Evolutionary conservation across 2,329 filamentous ascomycete genomes (phyloP).

Genomic region (Aspergillus flavus): DNA sequence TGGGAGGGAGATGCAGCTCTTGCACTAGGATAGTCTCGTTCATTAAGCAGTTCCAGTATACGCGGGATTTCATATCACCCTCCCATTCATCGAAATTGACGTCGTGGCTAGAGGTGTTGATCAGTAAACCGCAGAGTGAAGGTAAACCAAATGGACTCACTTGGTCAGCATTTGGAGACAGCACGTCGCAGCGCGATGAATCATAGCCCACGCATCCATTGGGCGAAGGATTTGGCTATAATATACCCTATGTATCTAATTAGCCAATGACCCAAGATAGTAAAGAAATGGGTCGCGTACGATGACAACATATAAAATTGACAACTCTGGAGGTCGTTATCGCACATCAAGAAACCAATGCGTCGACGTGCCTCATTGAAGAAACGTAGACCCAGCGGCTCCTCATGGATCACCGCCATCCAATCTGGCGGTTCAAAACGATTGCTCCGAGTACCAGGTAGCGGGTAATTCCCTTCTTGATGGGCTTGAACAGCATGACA

Average conservation of each 20-base stretch:
- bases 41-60: conserved; percentile 60
- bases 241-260: conserved; percentile 41
- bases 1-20: conserved; percentile 56
- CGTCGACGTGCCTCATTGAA: conserved; percentile 58
- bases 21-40: conserved; percentile 59
- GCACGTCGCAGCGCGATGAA: conserved; percentile 55
- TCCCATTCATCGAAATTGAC: conserved; percentile 55
- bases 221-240: conserved; percentile 57
- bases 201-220: conserved; percentile 57
- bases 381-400: conserved; percentile 53
- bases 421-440: conserved; percentile 42
- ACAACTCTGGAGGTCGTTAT: conserved; percentile 54
- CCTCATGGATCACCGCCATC: conserved; percentile 41
- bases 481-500: conserved; percentile 54
- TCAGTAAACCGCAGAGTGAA: neutral
- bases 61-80: conserved; percentile 58
- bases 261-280: conserved; percentile 8
- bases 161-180: conserved; percentile 53
- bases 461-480: conserved; percentile 52
- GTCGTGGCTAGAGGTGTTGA: conserved; percentile 32
- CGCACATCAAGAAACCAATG: conserved; percentile 55
- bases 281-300: conserved; percentile 24
- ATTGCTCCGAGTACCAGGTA: conserved; percentile 40
- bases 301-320: conserved; percentile 57
- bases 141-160: conserved; percentile 23